Conservation (phyloP, 164 flowering plant species). For the Macadamia integrifolia region DNA sequence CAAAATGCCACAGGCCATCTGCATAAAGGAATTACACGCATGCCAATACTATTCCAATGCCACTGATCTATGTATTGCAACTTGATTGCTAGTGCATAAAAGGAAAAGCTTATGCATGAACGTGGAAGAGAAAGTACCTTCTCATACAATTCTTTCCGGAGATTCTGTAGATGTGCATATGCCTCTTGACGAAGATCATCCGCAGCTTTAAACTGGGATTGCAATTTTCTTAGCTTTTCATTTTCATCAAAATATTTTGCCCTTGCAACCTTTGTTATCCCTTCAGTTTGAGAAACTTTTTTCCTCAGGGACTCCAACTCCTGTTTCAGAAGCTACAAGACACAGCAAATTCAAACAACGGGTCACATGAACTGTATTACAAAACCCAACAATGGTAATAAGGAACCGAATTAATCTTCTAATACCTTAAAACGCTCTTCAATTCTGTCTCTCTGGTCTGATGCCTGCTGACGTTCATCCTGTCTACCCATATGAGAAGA, state of each 20-base stretch:
- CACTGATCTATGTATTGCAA: background rate
- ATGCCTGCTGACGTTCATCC: constrained; percentile 54
- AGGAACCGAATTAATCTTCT: background rate
- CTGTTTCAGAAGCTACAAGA: constrained; percentile 45
- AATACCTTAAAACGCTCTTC: constrained; percentile 73
- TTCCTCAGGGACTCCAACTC: constrained; percentile 44
- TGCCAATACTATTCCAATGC: background rate
- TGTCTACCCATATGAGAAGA: constrained; percentile 43
- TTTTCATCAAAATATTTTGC: constrained; percentile 34
- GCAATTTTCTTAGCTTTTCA: constrained; percentile 32
- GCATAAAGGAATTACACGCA: background rate
- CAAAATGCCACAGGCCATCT: background rate
- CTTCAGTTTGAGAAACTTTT: constrained; percentile 43
- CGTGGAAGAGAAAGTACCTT: constrained; percentile 34
- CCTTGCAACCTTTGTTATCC: constrained; percentile 34
- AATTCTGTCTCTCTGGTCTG: constrained; percentile 48
- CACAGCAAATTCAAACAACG: constrained; percentile 7
- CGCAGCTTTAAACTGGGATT: constrained; percentile 44
- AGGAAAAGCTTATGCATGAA: background rate
- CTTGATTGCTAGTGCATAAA: background rate
- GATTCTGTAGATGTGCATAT: constrained; percentile 34
- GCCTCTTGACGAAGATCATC: constrained; percentile 70
- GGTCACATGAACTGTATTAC: constrained; percentile 4
- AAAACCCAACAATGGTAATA: background rate
- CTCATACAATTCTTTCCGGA: constrained; percentile 48